These are phyloP conservation scores for Xylaria arbuscula DNA, from an alignment of 2,329 filamentous ascomycete genomes.

Conservation along the genomic window DNA sequence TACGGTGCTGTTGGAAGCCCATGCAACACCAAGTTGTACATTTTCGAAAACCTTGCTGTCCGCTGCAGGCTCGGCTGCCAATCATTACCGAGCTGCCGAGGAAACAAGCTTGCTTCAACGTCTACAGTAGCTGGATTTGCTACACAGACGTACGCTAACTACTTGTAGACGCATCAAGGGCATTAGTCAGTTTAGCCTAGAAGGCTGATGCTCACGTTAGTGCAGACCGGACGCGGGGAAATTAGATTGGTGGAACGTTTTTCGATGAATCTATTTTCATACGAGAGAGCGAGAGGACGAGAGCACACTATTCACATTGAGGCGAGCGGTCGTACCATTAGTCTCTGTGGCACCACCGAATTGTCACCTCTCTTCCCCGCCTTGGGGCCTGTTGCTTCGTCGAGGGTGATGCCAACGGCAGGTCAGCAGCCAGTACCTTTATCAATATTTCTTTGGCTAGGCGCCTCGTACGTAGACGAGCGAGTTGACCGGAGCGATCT, in stretches of 20 bases:
- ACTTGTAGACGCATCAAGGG: slow-evolving; percentile 5
- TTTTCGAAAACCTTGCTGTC: slow-evolving; percentile 21
- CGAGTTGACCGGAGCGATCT: neutral
- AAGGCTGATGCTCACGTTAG: slow-evolving; percentile 18
- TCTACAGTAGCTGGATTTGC: neutral
- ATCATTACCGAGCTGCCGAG: neutral
- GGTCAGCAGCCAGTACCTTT: neutral
- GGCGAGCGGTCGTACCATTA: slow-evolving; percentile 4
- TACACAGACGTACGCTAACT: slow-evolving; percentile 2
- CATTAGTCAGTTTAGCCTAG: slow-evolving; percentile 32
- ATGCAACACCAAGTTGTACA: slow-evolving; percentile 16
- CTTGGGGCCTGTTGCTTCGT: neutral
- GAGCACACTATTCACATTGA: slow-evolving; percentile 5
- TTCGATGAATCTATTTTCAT: slow-evolving; percentile 10
- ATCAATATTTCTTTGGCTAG: neutral
- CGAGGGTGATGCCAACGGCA: neutral
- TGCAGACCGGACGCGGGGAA: neutral
- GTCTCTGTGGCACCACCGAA: slow-evolving; percentile 13
- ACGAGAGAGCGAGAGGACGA: slow-evolving; percentile 3
- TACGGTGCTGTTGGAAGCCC: slow-evolving; percentile 9
- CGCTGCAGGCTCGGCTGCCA: slow-evolving; percentile 10
- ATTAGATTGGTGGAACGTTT: slow-evolving; percentile 32
- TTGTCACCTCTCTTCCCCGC: slow-evolving; percentile 8
- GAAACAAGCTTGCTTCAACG: slow-evolving; percentile 16
- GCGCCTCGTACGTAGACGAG: neutral